Evolutionary conservation across 192 early-diverging fungal species (phyloP).

Genomic region (Backusella sp.): DNA sequence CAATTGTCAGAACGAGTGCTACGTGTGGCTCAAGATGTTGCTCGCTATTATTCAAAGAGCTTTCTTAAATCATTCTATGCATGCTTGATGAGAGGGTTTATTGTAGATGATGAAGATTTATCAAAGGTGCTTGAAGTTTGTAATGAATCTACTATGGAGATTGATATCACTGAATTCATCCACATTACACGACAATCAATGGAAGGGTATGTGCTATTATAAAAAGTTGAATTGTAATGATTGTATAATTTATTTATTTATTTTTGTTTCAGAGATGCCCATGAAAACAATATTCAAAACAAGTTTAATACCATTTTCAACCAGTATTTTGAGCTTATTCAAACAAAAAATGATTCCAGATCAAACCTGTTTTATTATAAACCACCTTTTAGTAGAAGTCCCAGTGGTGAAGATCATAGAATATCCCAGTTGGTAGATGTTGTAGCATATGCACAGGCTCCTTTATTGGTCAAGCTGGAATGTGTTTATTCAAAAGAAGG

Average conservation of each 20-base stretch:
- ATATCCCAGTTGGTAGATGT: conserved; percentile 33
- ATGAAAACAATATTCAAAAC: conserved; percentile 31
- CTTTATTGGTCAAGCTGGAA: conserved; percentile 66
- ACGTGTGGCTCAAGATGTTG: conserved; percentile 37
- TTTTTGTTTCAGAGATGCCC: conserved; percentile 27
- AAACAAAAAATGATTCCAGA: conserved; percentile 21
- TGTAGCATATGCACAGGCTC: conserved; percentile 59
- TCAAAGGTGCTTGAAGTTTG: conserved; percentile 42
- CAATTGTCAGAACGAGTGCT: conserved; percentile 20
- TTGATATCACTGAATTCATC: conserved; percentile 54
- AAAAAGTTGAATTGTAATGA: not conserved
- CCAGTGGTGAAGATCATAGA: conserved; percentile 14
- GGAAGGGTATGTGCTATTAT: not conserved
- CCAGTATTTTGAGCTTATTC: conserved; percentile 56
- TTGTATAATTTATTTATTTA: not conserved
- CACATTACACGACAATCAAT: conserved; percentile 28
- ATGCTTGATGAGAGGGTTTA: conserved; percentile 43
- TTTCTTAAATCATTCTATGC: conserved; percentile 51
- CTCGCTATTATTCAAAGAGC: conserved; percentile 46
- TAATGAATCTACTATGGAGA: conserved; percentile 43
- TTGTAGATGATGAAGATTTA: conserved; percentile 42
- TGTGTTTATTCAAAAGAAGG: conserved; percentile 43
- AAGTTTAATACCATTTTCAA: conserved; percentile 52
- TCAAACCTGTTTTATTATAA: conserved; percentile 64
- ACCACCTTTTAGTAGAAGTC: conserved; percentile 40